Evolutionary conservation across 306 rosid species (phyloP), one percentile per base, ranked within the genome.

Genomic region (Cicer pinnatifidum): DNA sequence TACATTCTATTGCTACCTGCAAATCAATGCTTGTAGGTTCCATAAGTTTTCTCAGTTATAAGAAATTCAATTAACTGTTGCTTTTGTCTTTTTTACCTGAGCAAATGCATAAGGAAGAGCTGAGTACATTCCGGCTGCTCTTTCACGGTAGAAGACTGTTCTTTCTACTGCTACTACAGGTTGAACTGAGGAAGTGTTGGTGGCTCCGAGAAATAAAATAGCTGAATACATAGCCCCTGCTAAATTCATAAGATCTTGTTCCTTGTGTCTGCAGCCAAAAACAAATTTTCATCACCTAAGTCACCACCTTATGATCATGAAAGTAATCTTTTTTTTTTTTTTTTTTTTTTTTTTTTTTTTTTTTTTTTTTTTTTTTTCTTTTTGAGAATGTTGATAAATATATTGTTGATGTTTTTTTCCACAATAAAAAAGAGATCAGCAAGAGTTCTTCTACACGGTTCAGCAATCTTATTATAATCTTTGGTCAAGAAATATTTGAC

Each of bases 71-170:
- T 57, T 56, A 53, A 46, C 43, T 48, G 53, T 11, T 67, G 45
- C n/a, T 52, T 63, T 67, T 0, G 1, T 16, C 6, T 7, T 12
- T 12, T 56, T 75, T 82, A 88, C 92, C 88, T 85, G 92, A 44
- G 85, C 84, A 69, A 86, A 50, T 67, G 89, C 83, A 82, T 86
- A 86, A 40, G 90, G 86, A 23, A 86, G 74, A 71, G 88, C 54
- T 53, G 86, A 84, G 74, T 86, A 86, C 88, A 86, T 76, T 70
- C 86, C 88, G 1, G 90, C 83, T 0, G 88, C 90, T 84, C 77
- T 84, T 84, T 86, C 90, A 1, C 86, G 85, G 78, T 86, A 84
- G 83, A 84, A 86, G 54, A 80, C 86, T 1, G 82, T 82, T 79
- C 86, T 82, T 82, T 82, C 90, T 76, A 76, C 69, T 33, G 83